Evolutionary conservation across 805 yeast genomes (phyloP).

Genomic region (Novakomyces olei): DNA sequence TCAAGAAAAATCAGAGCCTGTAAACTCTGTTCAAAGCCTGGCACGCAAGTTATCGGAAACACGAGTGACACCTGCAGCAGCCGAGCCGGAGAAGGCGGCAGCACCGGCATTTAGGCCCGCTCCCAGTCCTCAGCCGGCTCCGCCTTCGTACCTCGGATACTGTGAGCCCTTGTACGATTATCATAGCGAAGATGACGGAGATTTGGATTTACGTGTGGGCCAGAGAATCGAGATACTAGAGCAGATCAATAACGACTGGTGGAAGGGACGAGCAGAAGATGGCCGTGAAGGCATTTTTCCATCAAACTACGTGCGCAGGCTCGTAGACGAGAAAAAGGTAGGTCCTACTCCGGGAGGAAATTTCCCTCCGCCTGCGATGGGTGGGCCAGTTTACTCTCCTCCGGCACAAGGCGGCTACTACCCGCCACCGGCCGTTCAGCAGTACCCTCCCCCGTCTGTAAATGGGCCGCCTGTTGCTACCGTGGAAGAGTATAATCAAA

Average conservation of each 20-base stretch:
- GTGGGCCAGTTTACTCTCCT: neutral
- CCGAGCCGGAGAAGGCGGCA: constrained; percentile 3
- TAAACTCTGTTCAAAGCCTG: too few species aligned
- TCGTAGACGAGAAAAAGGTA: too few species aligned
- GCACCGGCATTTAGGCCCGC: constrained; percentile 2
- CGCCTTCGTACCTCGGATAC: constrained; percentile 1
- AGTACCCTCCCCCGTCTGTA: constrained; percentile 4
- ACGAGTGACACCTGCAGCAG: constrained; percentile 12
- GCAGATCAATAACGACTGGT: constrained; percentile 70
- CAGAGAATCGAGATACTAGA: constrained; percentile 50
- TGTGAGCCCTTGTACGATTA: constrained; percentile 51
- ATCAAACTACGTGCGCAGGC: constrained; percentile 48
- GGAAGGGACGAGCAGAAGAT: constrained; percentile 41
- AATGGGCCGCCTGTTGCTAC: constrained; percentile 5
- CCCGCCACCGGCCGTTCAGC: constrained; percentile 10
- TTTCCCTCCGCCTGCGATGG: neutral
- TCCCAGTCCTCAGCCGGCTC: constrained; percentile 5
- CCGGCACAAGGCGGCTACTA: constrained; percentile 1
- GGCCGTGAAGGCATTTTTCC: constrained; percentile 68
- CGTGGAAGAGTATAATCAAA: neutral
- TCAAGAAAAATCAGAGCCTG: too few species aligned
- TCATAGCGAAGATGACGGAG: constrained; percentile 52
- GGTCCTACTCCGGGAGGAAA: constrained; percentile 3
- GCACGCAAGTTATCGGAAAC: constrained; percentile 15
- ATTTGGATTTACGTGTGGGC: constrained; percentile 40